A percentile compares a stretch with the other conserved stretches of the same genome.
These are phyloP conservation scores for Termitomyces sp. DNA, from an alignment of 768 basidiomycete genomes.

Conservation along the genomic window DNA sequence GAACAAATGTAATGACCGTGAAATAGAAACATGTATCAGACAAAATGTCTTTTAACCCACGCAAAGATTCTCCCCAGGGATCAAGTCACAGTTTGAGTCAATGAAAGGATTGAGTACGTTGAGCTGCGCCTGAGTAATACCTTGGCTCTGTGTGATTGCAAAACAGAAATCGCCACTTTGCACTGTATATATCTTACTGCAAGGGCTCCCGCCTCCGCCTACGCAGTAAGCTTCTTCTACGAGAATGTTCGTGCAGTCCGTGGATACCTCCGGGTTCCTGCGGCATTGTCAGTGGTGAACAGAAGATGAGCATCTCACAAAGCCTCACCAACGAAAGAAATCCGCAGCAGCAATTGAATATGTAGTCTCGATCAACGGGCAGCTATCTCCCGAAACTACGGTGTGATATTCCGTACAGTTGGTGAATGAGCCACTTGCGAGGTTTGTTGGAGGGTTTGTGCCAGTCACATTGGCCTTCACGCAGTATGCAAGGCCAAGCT, in stretches of 20 bases:
- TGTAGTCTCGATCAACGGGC: constrained; percentile 1
- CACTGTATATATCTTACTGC: constrained; percentile 4
- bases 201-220: constrained; percentile 4
- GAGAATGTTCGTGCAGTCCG: background rate
- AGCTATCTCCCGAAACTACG: background rate
- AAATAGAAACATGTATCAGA: background rate
- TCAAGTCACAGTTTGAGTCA: constrained; percentile 4
- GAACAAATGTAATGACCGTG: background rate
- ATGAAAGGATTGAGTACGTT: constrained; percentile 2
- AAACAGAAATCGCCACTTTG: background rate
- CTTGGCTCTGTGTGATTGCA: constrained; percentile 3
- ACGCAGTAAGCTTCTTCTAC: background rate
- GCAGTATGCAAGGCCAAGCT: background rate
- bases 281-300: background rate
- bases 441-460: background rate
- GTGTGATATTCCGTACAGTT: constrained; percentile 1
- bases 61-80: constrained; percentile 5
- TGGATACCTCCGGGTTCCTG: constrained; percentile 1
- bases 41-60: background rate
- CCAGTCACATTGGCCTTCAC: background rate
- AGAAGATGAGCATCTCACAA: background rate
- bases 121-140: constrained; percentile 4
- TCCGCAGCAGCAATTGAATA: background rate
- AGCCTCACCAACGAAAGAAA: background rate
- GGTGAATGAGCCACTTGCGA: background rate